Conservation (phyloP, 2,329 filamentous ascomycete species). For the Malbranchea cinnamomea region DNA sequence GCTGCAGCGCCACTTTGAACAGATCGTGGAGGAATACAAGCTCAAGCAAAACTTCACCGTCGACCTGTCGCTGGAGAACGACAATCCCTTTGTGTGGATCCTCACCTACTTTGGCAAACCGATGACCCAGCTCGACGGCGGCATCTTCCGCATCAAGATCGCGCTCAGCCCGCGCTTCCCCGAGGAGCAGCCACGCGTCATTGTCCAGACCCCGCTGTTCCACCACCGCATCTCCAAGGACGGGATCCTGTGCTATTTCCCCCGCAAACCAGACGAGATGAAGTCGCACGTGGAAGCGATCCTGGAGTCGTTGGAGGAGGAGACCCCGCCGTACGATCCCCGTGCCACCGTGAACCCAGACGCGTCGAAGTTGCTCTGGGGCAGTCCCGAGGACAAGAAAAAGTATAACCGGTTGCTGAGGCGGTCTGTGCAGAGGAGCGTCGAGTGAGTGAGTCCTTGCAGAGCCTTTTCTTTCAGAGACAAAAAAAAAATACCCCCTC, state of each 20-base stretch:
- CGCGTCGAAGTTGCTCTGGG: slow-evolving; percentile 78
- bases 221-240: slow-evolving; percentile 73
- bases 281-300: slow-evolving; percentile 73
- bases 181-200: slow-evolving; percentile 71
- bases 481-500: no score
- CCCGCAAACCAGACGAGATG: slow-evolving; percentile 57
- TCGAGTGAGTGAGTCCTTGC: slow-evolving; percentile 16
- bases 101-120: slow-evolving; percentile 81
- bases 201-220: slow-evolving; percentile 67
- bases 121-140: slow-evolving; percentile 86
- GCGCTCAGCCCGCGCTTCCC: slow-evolving; percentile 75
- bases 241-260: slow-evolving; percentile 71
- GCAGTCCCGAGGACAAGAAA: slow-evolving; percentile 61
- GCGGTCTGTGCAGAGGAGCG: slow-evolving; percentile 47
- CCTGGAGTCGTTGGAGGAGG: slow-evolving; percentile 70
- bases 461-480: no score
- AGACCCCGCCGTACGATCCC: slow-evolving; percentile 77
- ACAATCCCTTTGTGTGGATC: slow-evolving; percentile 79
- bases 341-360: slow-evolving; percentile 75
- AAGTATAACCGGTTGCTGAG: slow-evolving; percentile 69
- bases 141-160: slow-evolving; percentile 69
- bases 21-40: slow-evolving; percentile 63
- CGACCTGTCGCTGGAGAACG: slow-evolving; percentile 59
- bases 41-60: slow-evolving; percentile 53
- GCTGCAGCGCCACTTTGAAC: slow-evolving; percentile 69